Conservation (phyloP, 768 basidiomycete species). For the Suillus plorans region DNA sequence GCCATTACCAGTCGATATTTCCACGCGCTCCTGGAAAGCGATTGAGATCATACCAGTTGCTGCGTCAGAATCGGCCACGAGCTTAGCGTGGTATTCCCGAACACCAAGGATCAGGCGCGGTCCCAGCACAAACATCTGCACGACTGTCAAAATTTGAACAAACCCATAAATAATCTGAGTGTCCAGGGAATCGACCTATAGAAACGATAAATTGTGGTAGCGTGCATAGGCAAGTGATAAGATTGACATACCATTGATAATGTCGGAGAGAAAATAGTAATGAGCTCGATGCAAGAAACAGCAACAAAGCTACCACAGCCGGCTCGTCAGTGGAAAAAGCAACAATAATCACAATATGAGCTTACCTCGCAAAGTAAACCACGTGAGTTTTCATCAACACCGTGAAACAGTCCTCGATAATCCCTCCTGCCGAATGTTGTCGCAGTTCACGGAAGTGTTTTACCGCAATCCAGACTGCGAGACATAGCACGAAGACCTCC, state of each 20-base stretch:
- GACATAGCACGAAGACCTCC: background rate
- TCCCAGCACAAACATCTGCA: background rate
- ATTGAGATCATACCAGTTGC: background rate
- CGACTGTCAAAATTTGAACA: accelerated
- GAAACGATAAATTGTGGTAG: background rate
- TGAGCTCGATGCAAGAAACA: background rate
- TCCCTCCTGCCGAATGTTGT: background rate
- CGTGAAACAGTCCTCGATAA: background rate
- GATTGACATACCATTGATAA: background rate
- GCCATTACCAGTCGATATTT: background rate
- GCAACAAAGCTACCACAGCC: background rate
- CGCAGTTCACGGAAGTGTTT: background rate
- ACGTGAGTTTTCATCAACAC: background rate
- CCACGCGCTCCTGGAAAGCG: background rate
- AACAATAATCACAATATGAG: background rate
- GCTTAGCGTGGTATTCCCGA: background rate
- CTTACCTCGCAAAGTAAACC: background rate
- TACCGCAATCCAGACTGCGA: background rate
- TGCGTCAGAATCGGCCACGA: background rate
- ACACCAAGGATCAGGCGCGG: background rate
- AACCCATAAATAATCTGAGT: accelerated
- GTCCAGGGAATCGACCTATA: background rate
- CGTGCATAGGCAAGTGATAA: background rate
- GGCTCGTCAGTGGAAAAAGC: background rate
- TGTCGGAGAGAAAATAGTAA: too few species aligned